Base-by-base conservation (phyloP, 2,329 filamentous ascomycete species). In the Ophiostoma fasciatum region DNA sequence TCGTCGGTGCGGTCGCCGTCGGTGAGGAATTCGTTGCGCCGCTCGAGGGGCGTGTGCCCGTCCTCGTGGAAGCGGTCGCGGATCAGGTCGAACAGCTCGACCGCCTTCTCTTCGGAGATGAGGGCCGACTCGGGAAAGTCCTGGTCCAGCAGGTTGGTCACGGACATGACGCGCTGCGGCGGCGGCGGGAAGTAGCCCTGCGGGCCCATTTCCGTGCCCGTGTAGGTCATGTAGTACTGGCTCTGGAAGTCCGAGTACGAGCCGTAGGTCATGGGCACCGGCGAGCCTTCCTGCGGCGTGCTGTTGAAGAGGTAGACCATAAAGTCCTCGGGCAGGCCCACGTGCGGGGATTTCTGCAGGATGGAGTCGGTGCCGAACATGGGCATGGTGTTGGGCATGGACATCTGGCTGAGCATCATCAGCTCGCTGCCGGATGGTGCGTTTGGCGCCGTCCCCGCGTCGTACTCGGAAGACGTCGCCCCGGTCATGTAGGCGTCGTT, bases 361-460 rank as follows among this genome's bases (percentile, higher is more conserved):
- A 83, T 77, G 14, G 74, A 78, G 48, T 93, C 84, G 19, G 71
- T 77, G 13, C 84, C 84, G 56, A 94, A 94, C 19, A 94, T 78
- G 1, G 88, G 84, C 47, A 92, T 82, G 5, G 81, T 75, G 38
- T 74, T 77, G 13, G 67, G 64, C 50, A 68, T 67, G 29, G 68
- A 57, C 66, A 78, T 75, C 42, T 75, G 69, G 45, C 76, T 71
- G 14, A 77, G 49, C 37, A 73, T 56, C 57, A 74, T 66, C 62
- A 76, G 63, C 42, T 77, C 71, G 25, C 59, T 58, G 2, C 60
- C 52, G 5, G 61, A 51, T n/a, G n/a, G n/a, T n/a, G n/a, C n/a
- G n/a, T n/a, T n/a, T 27, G 65, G 61, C 2, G 48, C 42, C 15
- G 63, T 61, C 14, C 53, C 48, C 15, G 61, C 57, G 13, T 70